Evolutionary conservation across 345 rosid genomes (phyloP), one percentile per base, ranked within the genome.

Genomic region (Sisymbrium irio): DNA sequence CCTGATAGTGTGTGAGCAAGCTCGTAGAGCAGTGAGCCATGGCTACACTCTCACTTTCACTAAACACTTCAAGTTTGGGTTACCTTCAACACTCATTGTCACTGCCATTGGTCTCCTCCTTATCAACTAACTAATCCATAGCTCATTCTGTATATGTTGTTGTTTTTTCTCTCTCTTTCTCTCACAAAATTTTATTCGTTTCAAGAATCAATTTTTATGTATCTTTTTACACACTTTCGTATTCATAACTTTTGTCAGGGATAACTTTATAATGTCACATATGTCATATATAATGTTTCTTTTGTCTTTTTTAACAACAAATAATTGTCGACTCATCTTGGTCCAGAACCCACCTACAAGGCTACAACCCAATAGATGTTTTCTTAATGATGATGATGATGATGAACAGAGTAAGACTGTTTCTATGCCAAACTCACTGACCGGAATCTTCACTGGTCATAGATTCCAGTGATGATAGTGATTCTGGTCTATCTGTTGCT

Each of bases 1-100:
- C 77, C 74, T 93, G 84, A 90, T 90, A 50, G 94, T 90, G 58
- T 88, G 98, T n/a, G 96, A 90, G 72, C 92, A 93, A 82, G 98
- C 98, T 54, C 74, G 81, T 12, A 78, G 91, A 4, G 78, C 91
- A 45, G 79, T 83, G 1, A 67, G 61, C 11, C 65, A 80, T 12
- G 86, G 85, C 1, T 87, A 89, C 83, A 83, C 81, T 5, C 78
- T 90, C 25, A 82, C 93, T 40, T 90, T 93, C 71, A 87, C 85
- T 84, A 86, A 75, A 28, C 98, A 90, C 56, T 79, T 93, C 22
- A 86, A 82, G 62, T 90, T 87, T 14, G 93, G 98, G 47, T 65
- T 87, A 51, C 98, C 98, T 33, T 90, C 96, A 9, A 87, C 98
- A 45, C 64, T 89, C 47, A 64, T 85, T 4, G 87, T 90, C n/a